Evolutionary conservation across 2,329 filamentous ascomycete species (phyloP), one percentile per base, ranked within the genome.

Genomic region (Aspergillus neoniger): DNA sequence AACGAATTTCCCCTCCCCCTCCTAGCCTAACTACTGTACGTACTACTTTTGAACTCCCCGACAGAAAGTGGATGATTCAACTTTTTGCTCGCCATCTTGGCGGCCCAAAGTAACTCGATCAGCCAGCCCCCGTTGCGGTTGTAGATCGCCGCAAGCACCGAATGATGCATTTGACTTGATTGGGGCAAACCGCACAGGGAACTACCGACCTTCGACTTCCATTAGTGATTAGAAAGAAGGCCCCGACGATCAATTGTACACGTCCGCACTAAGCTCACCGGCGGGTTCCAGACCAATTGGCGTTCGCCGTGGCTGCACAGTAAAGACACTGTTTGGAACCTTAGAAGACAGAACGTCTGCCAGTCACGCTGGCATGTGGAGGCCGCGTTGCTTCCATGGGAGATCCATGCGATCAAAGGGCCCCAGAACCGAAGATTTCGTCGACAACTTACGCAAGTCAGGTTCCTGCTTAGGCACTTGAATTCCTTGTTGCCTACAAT

Each of bases 171-270:
- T n/a, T 3, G 15, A 23, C 21, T 15, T 49, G 44, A 49, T 49
- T 49, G 44, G 44, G 44, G 14, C 23, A 30, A 21, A 15, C 28
- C 23, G 23, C 15, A 50, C 10, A 19, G 47, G 25, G 17, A 50
- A 19, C 41, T 44, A 44, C 41, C n/a, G 41, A 19, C 8, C 47
- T 30, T 30, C 47, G 23, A 50, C 23, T 30, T 30, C 32, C 32
- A 36, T 36, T 2, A 28, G 25, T 28, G 25, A 28, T 28, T 15
- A 36, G 32, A 36, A 28, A 50, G 15, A 17, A 14, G 14, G 15
- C 15, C 28, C 47, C 47, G 47, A 50, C 47, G 47, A 50, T 49
- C 23, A 49, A 49, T 50, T 28, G 47, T 50, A n/a, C 47, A 50
- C 47, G 47, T 50, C 47, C n/a, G 47, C 47, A 30, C n/a, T 28